phyloP scores from a whole-genome alignment of 108 stramenopile species.

The Skeletonema potamos region DNA sequence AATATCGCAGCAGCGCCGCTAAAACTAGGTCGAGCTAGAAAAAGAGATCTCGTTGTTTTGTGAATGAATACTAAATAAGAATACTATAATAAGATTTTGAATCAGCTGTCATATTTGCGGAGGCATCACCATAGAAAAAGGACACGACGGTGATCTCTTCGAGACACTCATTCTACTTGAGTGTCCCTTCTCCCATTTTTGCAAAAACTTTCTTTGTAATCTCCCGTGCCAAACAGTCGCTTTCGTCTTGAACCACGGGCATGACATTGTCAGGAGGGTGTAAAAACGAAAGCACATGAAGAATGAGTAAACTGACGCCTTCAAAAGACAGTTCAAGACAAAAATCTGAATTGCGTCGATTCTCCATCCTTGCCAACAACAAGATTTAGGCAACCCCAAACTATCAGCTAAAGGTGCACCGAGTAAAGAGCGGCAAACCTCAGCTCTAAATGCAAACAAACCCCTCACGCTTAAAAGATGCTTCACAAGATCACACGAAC shows the following conservation, averaged over 20 bases:
- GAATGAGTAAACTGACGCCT: conserved; percentile 24
- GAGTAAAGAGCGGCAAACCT: conserved; percentile 66
- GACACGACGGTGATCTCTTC: conserved; percentile 37
- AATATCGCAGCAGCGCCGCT: too few species aligned
- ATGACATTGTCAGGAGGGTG: conserved; percentile 44
- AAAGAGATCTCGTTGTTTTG: too few species aligned
- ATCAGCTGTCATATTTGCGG: conserved; percentile 15
- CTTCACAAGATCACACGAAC: conserved; percentile 64
- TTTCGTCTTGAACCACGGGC: conserved; percentile 27
- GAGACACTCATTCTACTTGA: conserved; percentile 40
- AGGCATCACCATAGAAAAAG: conserved; percentile 64
- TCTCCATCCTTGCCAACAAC: conserved; percentile 22
- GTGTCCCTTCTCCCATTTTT: conserved; percentile 49
- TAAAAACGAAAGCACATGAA: conserved; percentile 48
- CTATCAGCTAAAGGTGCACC: conserved; percentile 74
- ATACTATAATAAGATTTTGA: background rate
- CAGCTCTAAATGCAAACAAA: conserved; percentile 41
- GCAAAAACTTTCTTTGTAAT: conserved; percentile 34
- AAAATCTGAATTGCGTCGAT: background rate
- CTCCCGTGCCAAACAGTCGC: conserved; percentile 41
- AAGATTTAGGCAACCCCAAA: conserved; percentile 50
- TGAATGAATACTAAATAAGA: too few species aligned
- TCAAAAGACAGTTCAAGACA: background rate
- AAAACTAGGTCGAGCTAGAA: too few species aligned
- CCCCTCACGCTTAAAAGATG: conserved; percentile 61